Evolutionary conservation across 2,329 filamentous ascomycete species (phyloP).

Genomic region (Pseudocercospora vitis): DNA sequence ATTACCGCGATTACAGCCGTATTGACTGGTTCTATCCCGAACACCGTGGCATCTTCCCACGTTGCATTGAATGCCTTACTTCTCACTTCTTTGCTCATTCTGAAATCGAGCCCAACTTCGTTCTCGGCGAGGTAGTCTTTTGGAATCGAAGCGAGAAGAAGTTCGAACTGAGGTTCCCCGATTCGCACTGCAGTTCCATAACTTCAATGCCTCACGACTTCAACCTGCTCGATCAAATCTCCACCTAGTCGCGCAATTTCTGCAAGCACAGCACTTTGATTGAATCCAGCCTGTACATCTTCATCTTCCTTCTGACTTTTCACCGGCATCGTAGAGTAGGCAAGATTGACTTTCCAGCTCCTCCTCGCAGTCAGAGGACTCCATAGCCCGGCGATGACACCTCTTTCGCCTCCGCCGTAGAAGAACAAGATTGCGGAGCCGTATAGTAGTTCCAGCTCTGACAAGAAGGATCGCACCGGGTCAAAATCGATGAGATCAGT

Average conservation of each 20-base stretch:
- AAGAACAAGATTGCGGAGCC: slow-evolving; percentile 76
- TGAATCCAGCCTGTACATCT: slow-evolving; percentile 56
- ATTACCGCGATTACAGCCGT: no score
- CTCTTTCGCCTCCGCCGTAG: slow-evolving; percentile 60
- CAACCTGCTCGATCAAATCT: slow-evolving; percentile 65
- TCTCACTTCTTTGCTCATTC: no score
- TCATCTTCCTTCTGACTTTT: slow-evolving; percentile 38
- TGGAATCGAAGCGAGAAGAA: no score
- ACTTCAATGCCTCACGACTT: slow-evolving; percentile 41
- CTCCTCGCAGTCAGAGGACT: slow-evolving; percentile 58
- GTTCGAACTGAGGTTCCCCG: no score
- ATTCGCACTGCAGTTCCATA: no score
- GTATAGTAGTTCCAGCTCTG: slow-evolving; percentile 68
- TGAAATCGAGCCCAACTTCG: no score
- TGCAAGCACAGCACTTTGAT: slow-evolving; percentile 65
- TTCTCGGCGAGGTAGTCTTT: no score
- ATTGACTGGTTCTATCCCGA: no score
- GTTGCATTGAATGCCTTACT: no score
- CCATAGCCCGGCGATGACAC: slow-evolving; percentile 65
- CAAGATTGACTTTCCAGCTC: slow-evolving; percentile 68
- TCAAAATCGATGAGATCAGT: slow-evolving; percentile 55
- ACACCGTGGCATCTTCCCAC: no score
- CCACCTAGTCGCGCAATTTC: slow-evolving; percentile 68
- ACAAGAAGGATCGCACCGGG: slow-evolving; percentile 63
- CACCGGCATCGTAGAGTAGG: slow-evolving; percentile 64